Base-by-base conservation (phyloP, 2,329 filamentous ascomycete genomes). In the Ophioceras dolichostomum region DNA sequence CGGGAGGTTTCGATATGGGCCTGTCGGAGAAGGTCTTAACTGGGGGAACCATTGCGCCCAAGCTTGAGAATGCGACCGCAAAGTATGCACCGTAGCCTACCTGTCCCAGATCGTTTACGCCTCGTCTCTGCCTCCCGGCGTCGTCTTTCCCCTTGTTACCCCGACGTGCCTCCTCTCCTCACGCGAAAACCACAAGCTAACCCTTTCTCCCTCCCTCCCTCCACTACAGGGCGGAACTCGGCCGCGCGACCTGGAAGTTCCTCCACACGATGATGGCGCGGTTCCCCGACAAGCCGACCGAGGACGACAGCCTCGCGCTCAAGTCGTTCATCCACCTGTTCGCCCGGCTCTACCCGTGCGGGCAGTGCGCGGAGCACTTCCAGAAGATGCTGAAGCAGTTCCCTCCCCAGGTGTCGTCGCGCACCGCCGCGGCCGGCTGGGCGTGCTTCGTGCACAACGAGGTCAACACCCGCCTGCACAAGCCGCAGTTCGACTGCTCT, bases 51-150 rank as follows among this genome's bases (percentile, higher is more conserved):
- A 89, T 87, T 49, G 83, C 83, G 36, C 79, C 83, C 1, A 87
- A 85, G 59, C 64, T 91, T 37, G 84, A 83, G 52, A 91, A 91
- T 59, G 83, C 80, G 42, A 91, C 84, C 6, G 65, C 76, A 38
- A 91, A 89, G 78, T 81, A 64, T 35, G 67, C 35, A 21, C 26
- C 28, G 17, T 21, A 10, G 17, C 13, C 7, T 38, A 32, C 27
- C n/a, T n/a, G n/a, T n/a, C n/a, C n/a, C n/a, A n/a, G n/a, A n/a
- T n/a, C n/a, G n/a, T n/a, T n/a, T n/a, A n/a, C n/a, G n/a, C n/a
- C n/a, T n/a, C n/a, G n/a, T n/a, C n/a, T n/a, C n/a, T n/a, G n/a
- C n/a, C n/a, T n/a, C n/a, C n/a, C n/a, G n/a, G n/a, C n/a, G n/a
- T n/a, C n/a, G n/a, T n/a, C n/a, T n/a, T n/a, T n/a, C n/a, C n/a